Percentiles rank a stretch among this genome's conserved stretches.
These are phyloP conservation scores for Pseudocercospora macadamiae DNA, from an alignment of 2,329 filamentous ascomycete species.

Conservation along the genomic window DNA sequence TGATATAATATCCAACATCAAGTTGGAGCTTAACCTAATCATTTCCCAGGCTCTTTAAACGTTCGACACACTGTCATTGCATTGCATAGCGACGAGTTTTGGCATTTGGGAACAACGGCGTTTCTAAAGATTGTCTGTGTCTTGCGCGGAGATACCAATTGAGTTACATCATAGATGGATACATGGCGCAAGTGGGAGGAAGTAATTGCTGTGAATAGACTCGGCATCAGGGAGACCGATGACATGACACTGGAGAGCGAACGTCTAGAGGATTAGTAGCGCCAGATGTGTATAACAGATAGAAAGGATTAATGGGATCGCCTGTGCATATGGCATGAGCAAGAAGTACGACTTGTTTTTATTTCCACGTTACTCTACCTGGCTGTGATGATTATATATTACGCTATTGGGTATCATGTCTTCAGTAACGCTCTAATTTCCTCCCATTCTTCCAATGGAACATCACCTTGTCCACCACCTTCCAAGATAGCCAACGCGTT, in stretches of 20 bases:
- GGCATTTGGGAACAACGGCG: background rate
- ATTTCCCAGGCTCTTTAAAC: background rate
- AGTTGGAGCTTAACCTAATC: background rate
- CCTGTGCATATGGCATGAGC: background rate
- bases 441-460: too few relatives aligned
- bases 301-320: background rate
- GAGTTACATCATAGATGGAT: background rate
- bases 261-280: background rate
- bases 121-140: background rate
- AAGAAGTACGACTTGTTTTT: too few relatives aligned
- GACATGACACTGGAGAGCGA: background rate
- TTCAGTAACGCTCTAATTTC: too few relatives aligned
- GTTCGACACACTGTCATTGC: background rate
- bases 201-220: background rate
- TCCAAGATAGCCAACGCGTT: too few relatives aligned
- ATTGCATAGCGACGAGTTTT: background rate
- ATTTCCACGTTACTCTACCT: too few relatives aligned
- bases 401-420: too few relatives aligned
- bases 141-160: slow-evolving; percentile 2
- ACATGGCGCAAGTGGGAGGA: background rate
- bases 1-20: background rate
- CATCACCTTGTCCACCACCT: too few relatives aligned
- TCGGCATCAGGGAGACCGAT: background rate
- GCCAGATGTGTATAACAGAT: background rate
- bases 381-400: too few relatives aligned